Evolutionary conservation across 2,329 filamentous ascomycete species (phyloP).

Genomic region (Hymenoscyphus fraxineus): DNA sequence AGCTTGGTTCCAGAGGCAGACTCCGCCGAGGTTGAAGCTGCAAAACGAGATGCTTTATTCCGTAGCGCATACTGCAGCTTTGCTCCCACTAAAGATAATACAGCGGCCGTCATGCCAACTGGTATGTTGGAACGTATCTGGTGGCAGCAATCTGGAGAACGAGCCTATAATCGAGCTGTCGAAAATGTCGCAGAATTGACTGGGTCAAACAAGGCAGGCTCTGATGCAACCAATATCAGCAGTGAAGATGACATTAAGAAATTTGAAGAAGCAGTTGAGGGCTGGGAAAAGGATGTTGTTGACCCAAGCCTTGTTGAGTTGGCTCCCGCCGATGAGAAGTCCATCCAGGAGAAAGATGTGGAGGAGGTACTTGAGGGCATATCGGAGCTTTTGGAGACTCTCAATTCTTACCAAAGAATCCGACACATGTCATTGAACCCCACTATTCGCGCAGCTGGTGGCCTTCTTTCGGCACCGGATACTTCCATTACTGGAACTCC

Average conservation of each 20-base stretch:
- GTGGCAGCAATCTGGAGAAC: constrained; percentile 70
- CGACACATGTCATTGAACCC: constrained; percentile 67
- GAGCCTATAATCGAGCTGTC: constrained; percentile 61
- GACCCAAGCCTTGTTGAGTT: constrained; percentile 49
- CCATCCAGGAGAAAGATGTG: constrained; percentile 54
- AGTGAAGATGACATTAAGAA: constrained; percentile 37
- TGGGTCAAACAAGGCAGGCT: constrained; percentile 6
- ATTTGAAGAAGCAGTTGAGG: constrained; percentile 50
- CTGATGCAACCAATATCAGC: constrained; percentile 8
- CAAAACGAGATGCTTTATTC: constrained; percentile 71
- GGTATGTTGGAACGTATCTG: constrained; percentile 65
- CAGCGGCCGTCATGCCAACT: constrained; percentile 65
- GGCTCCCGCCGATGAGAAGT: constrained; percentile 47
- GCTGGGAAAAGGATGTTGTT: constrained; percentile 55
- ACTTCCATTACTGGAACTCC: constrained; percentile 51
- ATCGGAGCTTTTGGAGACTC: constrained; percentile 70
- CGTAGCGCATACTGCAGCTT: constrained; percentile 76
- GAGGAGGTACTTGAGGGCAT: constrained; percentile 71
- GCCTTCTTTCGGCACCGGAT: constrained; percentile 60
- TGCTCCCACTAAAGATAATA: constrained; percentile 71
- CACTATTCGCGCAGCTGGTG: constrained; percentile 55
- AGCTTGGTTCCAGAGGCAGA: constrained; percentile 45
- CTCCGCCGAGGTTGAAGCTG: constrained; percentile 51
- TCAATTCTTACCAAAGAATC: constrained; percentile 75
- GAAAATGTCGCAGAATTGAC: constrained; percentile 33